Percentiles rank a stretch among this genome's conserved stretches.
Evolutionary conservation across 2,329 filamentous ascomycete genomes (phyloP).

Genomic region (Pseudopithomyces maydicus): DNA sequence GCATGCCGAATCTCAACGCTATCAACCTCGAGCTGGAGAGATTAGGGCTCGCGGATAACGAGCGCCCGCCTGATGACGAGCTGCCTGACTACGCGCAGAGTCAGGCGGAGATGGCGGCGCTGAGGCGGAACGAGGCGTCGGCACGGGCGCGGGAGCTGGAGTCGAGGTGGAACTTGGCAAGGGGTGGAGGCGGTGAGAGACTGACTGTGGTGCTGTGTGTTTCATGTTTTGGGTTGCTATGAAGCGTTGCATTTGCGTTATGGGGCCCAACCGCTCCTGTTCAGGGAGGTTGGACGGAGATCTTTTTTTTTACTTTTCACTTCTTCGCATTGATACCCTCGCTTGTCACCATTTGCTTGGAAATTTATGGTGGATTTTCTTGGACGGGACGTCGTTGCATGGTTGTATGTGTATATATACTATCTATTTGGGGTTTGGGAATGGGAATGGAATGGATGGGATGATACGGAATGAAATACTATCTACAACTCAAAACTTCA

Average conservation of each 20-base stretch:
- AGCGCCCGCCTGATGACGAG: conserved; percentile 43
- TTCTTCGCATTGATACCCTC: conserved; percentile 21
- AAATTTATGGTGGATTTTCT: neutral
- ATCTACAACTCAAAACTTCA: too few species aligned
- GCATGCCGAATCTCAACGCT: conserved; percentile 25
- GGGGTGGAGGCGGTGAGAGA: conserved; percentile 21
- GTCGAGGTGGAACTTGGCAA: conserved; percentile 46
- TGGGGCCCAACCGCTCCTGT: too few species aligned
- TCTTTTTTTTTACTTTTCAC: too few species aligned
- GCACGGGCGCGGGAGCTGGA: conserved; percentile 52
- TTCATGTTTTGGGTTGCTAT: conserved; percentile 3
- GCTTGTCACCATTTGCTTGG: conserved; percentile 12
- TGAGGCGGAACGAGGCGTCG: conserved; percentile 47
- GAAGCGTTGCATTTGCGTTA: conserved; percentile 3
- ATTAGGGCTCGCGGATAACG: conserved; percentile 37
- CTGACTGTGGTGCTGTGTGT: neutral
- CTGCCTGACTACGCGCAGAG: conserved; percentile 54
- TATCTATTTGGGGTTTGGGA: too few species aligned
- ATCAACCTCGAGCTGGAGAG: conserved; percentile 39
- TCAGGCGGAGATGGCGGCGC: conserved; percentile 51
- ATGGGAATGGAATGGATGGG: too few species aligned
- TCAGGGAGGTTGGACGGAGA: too few species aligned
- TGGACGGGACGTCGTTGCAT: neutral
- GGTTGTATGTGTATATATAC: neutral
- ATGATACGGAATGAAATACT: too few species aligned